Evolutionary conservation across 176 grass and related monocot species (phyloP).

Genomic region (Olyra latifolia): DNA sequence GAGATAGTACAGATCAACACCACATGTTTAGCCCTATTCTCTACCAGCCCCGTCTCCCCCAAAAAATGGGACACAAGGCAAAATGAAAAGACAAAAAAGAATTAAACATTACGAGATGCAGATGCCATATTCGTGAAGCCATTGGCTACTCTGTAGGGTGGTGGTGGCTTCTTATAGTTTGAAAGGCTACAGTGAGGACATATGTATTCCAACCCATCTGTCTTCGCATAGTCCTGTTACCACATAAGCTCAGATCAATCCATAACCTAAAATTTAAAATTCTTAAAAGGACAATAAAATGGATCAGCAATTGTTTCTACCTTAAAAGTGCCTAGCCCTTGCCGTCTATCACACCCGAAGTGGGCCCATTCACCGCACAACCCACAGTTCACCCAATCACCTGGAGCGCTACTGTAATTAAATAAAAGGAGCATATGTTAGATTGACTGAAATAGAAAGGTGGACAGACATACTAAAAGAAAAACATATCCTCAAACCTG

Average conservation of each 20-base stretch:
- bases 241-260: conserved; percentile 33
- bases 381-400: conserved; percentile 81
- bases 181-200: conserved; percentile 58
- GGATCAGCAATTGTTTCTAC: conserved; percentile 22
- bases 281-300: background rate
- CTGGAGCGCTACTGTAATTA: conserved; percentile 62
- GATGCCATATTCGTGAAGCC: conserved; percentile 23
- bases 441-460: background rate
- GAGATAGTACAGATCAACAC: conserved; percentile 6
- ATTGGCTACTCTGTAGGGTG: conserved; percentile 24
- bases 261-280: background rate
- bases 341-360: conserved; percentile 76
- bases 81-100: conserved; percentile 5
- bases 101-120: conserved; percentile 34
- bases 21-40: background rate
- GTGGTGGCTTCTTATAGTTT: conserved; percentile 36
- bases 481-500: conserved; percentile 43
- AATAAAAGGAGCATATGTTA: conserved; percentile 9
- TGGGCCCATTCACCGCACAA: conserved; percentile 79
- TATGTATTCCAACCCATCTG: conserved; percentile 70
- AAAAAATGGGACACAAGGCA: conserved; percentile 15
- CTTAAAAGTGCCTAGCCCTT: conserved; percentile 73
- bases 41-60: background rate
- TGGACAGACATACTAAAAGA: background rate
- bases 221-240: conserved; percentile 73